phyloP scores from a whole-genome alignment of 2,329 filamentous ascomycete species.

The Aspergillus eucalypticola region DNA sequence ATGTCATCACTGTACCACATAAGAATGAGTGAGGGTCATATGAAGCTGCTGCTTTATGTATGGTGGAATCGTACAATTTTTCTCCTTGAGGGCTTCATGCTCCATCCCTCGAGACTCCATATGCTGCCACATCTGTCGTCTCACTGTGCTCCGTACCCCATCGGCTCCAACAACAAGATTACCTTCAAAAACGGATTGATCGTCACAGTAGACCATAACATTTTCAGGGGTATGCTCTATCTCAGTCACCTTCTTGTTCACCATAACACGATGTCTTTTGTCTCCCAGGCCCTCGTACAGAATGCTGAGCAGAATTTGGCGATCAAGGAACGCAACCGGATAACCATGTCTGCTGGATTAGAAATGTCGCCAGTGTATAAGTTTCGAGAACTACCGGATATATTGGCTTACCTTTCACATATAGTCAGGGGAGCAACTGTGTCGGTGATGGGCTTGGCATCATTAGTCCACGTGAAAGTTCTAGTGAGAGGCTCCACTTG shows the following conservation, averaged over 20 bases:
- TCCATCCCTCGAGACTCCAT: background rate
- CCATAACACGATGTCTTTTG: background rate
- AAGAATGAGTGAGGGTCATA: no score
- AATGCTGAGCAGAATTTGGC: slow-evolving; percentile 10
- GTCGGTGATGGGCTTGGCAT: background rate
- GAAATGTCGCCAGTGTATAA: background rate
- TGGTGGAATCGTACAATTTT: background rate
- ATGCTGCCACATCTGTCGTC: slow-evolving; percentile 1
- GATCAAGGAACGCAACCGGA: slow-evolving; percentile 11
- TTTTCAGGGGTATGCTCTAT: background rate
- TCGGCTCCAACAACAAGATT: background rate
- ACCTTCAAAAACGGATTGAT: background rate
- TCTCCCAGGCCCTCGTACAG: slow-evolving; percentile 1
- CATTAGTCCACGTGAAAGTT: background rate
- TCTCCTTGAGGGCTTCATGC: background rate
- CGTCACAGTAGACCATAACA: background rate
- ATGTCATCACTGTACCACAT: slow-evolving; percentile 4
- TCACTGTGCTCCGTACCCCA: background rate
- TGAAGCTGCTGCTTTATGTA: no score
- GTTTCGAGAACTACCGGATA: background rate
- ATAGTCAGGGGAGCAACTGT: background rate
- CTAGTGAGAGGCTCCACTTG: slow-evolving; percentile 16
- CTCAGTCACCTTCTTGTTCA: background rate
- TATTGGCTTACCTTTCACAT: background rate
- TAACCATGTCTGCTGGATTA: slow-evolving; percentile 6